These are phyloP conservation scores for Penicillium sp. DNA, from an alignment of 2,329 filamentous ascomycete genomes.

Conservation along the genomic window DNA sequence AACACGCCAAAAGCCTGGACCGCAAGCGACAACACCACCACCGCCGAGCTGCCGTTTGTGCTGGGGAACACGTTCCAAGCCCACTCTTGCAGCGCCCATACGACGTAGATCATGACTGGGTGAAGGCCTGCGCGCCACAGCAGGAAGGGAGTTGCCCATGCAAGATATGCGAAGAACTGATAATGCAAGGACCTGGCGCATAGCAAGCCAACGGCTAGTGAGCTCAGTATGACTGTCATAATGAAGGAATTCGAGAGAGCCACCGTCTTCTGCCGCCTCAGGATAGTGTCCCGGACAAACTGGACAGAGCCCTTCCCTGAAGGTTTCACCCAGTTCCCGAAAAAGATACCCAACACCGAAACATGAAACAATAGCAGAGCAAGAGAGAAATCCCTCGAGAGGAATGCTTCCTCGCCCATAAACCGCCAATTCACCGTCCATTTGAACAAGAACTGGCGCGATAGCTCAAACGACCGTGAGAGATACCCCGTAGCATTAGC, in stretches of 20 bases:
- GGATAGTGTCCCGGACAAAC: slow-evolving; percentile 51
- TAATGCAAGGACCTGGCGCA: slow-evolving; percentile 89
- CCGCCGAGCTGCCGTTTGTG: slow-evolving; percentile 58
- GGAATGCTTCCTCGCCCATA: slow-evolving; percentile 75
- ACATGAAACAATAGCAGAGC: slow-evolving; percentile 64
- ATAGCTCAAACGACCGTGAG: slow-evolving; percentile 81
- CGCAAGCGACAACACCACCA: slow-evolving; percentile 68
- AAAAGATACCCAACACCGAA: slow-evolving; percentile 63
- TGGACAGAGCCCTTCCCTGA: slow-evolving; percentile 56
- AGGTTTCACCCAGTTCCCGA: slow-evolving; percentile 68
- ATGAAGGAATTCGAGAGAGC: slow-evolving; percentile 68
- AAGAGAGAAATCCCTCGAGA: slow-evolving; percentile 66
- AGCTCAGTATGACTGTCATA: slow-evolving; percentile 70
- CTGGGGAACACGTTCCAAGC: slow-evolving; percentile 95
- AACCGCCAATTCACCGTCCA: slow-evolving; percentile 99
- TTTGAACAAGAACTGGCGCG: slow-evolving; percentile 86
- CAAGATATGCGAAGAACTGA: slow-evolving; percentile 90
- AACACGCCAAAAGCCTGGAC: slow-evolving; percentile 63
- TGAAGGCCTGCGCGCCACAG: slow-evolving; percentile 73
- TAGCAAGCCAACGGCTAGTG: slow-evolving; percentile 73
- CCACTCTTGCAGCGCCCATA: slow-evolving; percentile 82
- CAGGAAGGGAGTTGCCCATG: slow-evolving; percentile 82
- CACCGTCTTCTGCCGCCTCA: slow-evolving; percentile 54
- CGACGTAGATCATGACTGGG: slow-evolving; percentile 60
- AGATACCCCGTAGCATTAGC: slow-evolving; percentile 68